Base-by-base conservation (phyloP, 306 rosid genomes). In the Abrus pulchellus region DNA sequence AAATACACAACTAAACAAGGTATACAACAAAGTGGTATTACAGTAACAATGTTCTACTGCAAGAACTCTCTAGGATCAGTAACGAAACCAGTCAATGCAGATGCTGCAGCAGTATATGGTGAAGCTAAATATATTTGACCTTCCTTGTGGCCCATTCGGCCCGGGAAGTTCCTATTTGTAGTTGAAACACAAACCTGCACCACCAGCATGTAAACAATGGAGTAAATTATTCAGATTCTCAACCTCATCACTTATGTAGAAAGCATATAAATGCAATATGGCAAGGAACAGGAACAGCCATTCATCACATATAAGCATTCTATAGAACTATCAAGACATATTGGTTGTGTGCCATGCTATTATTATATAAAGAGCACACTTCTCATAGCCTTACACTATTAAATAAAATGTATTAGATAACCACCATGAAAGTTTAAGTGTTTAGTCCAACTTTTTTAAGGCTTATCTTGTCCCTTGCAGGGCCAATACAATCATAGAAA, bases 131-230 rank as follows among this genome's bases (percentile, higher is more conserved):
- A 95, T 78, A 95, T 85, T 81, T 93, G 87, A 65, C 99, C 99
- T 85, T 95, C 99, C 72, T 81, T 91, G 87, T 95, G 99, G 13
- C 99, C 99, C 99, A 95, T 95, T 84, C 98, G 85, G 2, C 99
- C 99, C 0, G 96, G 99, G 87, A 95, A 93, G 90, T 94, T 94
- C 78, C 98, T 89, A 80, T 94, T 94, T 3, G 98, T 86, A 4
- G 90, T 86, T 63, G 90, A 86, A 67, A 86, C 90, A 77, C 87
- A 93, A 40, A 95, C 99, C 99, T 95, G 90, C 89, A 84, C 49
- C 65, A 14, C 64, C 77, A 82, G 5, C 7, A 8, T 49, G 4
- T 33, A 65, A 44, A 8, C 28, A 60, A 64, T 9, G 14, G 30
- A 20, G 66, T 79, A 47, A 81, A 41, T 43, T 32, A 74, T 30